Evolutionary conservation across 768 basidiomycete species (phyloP), one percentile per base, ranked within the genome.

Genomic region (Kwoniella botswanensis): DNA sequence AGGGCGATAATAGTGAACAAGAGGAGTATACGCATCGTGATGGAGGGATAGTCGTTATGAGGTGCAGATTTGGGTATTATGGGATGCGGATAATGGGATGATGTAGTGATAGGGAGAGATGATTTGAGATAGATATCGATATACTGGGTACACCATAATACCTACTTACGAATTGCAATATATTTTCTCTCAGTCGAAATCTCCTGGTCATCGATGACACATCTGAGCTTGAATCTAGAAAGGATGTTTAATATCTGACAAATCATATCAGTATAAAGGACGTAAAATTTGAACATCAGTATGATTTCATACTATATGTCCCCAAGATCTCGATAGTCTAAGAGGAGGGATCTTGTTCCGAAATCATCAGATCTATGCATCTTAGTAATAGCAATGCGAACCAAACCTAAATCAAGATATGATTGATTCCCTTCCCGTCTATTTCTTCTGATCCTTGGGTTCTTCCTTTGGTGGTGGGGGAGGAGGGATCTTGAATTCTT

Each of bases 391-490:
- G 2, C 59, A 44, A 61, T 61, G 59, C 59, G 46, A 22, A n/a
- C 22, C 35, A n/a, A n/a, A 13, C n/a, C 63, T 50, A 35, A 22
- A 22, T 13, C 10, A 55, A 55, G 0, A n/a, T 17, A 52, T 17
- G 50, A 21, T 17, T 41, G 13, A 59, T 29, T 3, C 17, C 17
- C 50, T 43, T 9, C 18, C 4, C 50, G 53, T 65, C 67, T 80
- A 78, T 71, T 78, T 79, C 75, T 84, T 82, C 76, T 85, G 92
- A 87, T 92, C 93, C 83, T 87, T 86, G 65, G 81, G 77, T 74
- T 85, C 92, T 87, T 93, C 93, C 83, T 87, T 85, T n/a, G 86
- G 85, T 77, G 92, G 91, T 79, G 91, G 89, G 54, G 89, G 88
- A 61, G 83, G 82, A 41, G 81, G 83, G 68, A 84, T 83, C 71